phyloP scores from a whole-genome alignment of 148 eudicot species.

The Limonium bicolor region DNA sequence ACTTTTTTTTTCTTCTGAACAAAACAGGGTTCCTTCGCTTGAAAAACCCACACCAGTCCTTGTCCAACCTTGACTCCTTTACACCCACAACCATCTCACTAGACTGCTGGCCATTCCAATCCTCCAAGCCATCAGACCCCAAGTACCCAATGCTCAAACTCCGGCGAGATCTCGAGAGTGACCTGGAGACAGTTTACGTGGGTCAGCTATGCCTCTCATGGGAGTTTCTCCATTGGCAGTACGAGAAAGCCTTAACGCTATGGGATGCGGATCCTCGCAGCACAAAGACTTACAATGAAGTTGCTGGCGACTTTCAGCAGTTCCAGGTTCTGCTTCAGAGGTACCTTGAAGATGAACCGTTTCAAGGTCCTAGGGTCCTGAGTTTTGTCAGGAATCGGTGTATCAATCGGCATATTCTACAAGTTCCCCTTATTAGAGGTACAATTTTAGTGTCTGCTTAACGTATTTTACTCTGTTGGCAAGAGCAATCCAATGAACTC shows the following conservation, averaged over 20 bases:
- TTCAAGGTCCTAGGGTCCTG: conserved; percentile 72
- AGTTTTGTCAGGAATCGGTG: conserved; percentile 61
- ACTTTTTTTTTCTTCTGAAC: too few species aligned
- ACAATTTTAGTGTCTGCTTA: not conserved
- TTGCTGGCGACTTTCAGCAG: conserved; percentile 86
- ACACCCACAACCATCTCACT: conserved; percentile 34
- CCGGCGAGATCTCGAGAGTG: conserved; percentile 45
- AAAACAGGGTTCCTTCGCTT: conserved; percentile 69
- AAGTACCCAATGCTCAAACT: conserved; percentile 44
- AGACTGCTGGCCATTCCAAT: conserved; percentile 31
- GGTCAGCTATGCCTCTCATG: conserved; percentile 96
- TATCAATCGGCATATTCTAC: conserved; percentile 56
- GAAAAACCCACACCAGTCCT: conserved; percentile 61
- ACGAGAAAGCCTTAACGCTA: conserved; percentile 69
- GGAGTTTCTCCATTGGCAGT: conserved; percentile 90
- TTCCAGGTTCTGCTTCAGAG: conserved; percentile 83
- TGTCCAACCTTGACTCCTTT: conserved; percentile 9
- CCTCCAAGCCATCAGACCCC: conserved; percentile 13
- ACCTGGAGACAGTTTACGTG: conserved; percentile 71
- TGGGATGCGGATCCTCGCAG: conserved; percentile 70
- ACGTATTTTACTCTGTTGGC: too few species aligned
- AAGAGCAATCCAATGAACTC: too few species aligned
- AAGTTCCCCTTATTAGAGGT: conserved; percentile 90
- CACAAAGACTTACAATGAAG: conserved; percentile 40
- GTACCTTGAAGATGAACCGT: conserved; percentile 70